phyloP scores from a whole-genome alignment of 192 early-diverging fungal species.

The Umbelopsis vinacea region DNA sequence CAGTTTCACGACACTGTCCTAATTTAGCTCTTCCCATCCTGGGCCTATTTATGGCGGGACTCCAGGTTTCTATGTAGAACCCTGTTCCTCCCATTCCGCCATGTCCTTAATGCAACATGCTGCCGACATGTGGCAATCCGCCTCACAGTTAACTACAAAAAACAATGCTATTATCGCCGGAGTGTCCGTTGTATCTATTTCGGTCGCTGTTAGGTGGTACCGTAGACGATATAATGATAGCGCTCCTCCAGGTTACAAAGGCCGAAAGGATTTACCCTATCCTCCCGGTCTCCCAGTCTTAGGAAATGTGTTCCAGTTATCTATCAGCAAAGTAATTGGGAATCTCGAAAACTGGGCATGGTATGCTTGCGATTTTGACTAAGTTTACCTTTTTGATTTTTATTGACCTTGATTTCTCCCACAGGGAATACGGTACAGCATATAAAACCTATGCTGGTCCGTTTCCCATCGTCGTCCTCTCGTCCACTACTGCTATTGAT shows the following conservation, averaged over 20 bases:
- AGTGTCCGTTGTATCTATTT: neutral
- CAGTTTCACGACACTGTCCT: too few species aligned
- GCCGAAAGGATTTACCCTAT: neutral
- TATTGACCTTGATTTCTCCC: neutral
- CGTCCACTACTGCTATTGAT: neutral
- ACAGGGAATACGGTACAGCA: constrained; percentile 16
- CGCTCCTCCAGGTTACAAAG: neutral
- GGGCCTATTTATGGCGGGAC: too few species aligned
- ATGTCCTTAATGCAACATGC: neutral
- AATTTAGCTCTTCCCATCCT: too few species aligned
- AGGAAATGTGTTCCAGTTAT: neutral
- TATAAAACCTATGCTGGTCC: neutral
- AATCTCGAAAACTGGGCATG: neutral
- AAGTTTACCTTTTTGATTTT: neutral
- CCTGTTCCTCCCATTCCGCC: neutral
- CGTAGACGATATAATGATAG: neutral
- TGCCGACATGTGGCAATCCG: neutral
- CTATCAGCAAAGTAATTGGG: neutral
- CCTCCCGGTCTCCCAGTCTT: constrained; percentile 1
- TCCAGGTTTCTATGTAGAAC: too few species aligned
- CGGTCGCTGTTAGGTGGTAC: neutral
- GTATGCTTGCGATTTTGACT: neutral
- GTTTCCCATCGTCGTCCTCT: neutral
- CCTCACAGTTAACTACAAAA: neutral
- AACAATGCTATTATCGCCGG: neutral